Evolutionary conservation across 2,329 filamentous ascomycete genomes (phyloP).

Genomic region (Fusarium tupiense): DNA sequence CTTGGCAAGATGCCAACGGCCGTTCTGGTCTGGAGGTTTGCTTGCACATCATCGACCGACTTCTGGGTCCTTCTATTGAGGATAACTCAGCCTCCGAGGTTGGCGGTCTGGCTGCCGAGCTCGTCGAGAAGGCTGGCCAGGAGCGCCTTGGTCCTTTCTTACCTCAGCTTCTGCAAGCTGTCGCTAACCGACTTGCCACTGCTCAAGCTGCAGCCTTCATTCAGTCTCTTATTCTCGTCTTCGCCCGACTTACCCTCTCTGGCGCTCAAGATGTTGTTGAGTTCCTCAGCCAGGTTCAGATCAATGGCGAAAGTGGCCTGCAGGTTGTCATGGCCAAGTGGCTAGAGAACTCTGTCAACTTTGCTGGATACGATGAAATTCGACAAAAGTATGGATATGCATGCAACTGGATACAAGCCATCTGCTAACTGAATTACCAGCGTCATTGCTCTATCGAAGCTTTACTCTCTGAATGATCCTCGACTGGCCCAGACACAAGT

Average conservation of each 20-base stretch:
- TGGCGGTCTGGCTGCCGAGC: constrained; percentile 89
- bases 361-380: constrained; percentile 98
- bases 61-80: constrained; percentile 84
- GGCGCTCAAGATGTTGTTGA: constrained; percentile 90
- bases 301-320: constrained; percentile 83
- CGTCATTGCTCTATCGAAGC: constrained; percentile 90
- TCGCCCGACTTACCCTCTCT: constrained; percentile 86
- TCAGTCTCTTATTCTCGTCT: constrained; percentile 94
- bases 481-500: constrained; percentile 83
- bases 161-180: constrained; percentile 86
- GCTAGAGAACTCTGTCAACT: constrained; percentile 96
- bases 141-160: constrained; percentile 91
- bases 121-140: constrained; percentile 94
- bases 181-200: constrained; percentile 83
- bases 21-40: constrained; percentile 89
- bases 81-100: constrained; percentile 97
- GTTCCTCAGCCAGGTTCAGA: constrained; percentile 86
- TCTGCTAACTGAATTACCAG: constrained; percentile 57
- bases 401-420: background rate
- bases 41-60: constrained; percentile 89
- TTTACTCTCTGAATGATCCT: constrained; percentile 87
- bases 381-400: constrained; percentile 80
- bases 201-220: constrained; percentile 91
- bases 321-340: constrained; percentile 92
- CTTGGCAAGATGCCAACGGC: constrained; percentile 82